These are phyloP conservation scores for Aspergillus brasiliensis DNA, from an alignment of 2,329 filamentous ascomycete species.

Conservation along the genomic window DNA sequence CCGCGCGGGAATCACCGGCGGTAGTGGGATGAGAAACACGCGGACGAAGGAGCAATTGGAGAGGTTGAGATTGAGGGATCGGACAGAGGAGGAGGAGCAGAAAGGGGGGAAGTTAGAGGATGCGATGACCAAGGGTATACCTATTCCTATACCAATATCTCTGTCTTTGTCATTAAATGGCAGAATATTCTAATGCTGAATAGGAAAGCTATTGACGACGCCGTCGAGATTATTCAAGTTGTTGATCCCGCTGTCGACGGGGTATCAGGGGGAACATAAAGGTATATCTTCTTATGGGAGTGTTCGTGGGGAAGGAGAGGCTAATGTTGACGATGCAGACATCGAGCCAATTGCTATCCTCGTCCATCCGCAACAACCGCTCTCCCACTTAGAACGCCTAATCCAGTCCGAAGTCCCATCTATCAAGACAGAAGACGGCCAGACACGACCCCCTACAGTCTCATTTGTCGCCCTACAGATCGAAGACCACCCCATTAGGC, in stretches of 20 bases:
- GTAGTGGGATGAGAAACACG: not conserved
- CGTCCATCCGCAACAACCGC: constrained; percentile 84
- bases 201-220: constrained; percentile 77
- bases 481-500: constrained; percentile 59
- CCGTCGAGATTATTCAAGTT: constrained; percentile 79
- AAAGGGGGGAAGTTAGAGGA: constrained; percentile 47
- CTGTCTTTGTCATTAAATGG: rapidly evolving
- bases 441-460: constrained; percentile 71
- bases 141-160: constrained; percentile 25
- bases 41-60: constrained; percentile 36
- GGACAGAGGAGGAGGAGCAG: not conserved
- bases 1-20: not conserved
- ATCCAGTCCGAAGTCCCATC: constrained; percentile 85
- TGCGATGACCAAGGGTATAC: constrained; percentile 65
- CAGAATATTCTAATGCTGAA: not conserved
- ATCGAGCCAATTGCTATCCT: constrained; percentile 85
- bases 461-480: constrained; percentile 80
- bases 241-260: constrained; percentile 71
- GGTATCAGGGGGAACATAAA: constrained; percentile 63
- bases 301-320: not conserved
- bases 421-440: constrained; percentile 61
- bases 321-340: constrained; percentile 39
- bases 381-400: constrained; percentile 85
- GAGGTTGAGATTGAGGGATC: constrained; percentile 44
- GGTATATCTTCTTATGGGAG: constrained; percentile 21